Evolutionary conservation across 768 basidiomycete genomes (phyloP).

Genomic region (Lenzites betulinus): DNA sequence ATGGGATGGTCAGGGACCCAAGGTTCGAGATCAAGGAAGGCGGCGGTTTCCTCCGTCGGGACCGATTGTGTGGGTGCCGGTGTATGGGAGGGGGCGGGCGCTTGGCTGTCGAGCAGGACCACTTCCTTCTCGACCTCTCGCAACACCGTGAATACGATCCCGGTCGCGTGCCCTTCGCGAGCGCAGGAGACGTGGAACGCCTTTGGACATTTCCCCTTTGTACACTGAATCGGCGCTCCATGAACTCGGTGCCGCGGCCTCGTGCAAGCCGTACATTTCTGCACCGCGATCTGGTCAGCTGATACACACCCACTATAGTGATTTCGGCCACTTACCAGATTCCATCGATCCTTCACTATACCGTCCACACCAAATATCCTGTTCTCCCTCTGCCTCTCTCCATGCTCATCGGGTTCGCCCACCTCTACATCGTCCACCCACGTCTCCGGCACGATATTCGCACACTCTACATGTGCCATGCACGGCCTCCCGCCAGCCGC

Average conservation of each 20-base stretch:
- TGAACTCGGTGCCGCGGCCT: constrained; percentile 66
- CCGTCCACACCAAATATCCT: constrained; percentile 84
- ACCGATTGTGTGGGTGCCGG: neutral
- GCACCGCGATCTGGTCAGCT: neutral
- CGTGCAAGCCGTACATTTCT: constrained; percentile 93
- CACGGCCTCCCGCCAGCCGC: constrained; percentile 41
- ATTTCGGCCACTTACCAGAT: constrained; percentile 58
- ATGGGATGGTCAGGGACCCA: neutral
- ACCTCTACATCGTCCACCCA: constrained; percentile 78
- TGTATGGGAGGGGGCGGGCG: constrained; percentile 12
- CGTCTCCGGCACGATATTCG: constrained; percentile 83
- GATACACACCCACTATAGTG: neutral
- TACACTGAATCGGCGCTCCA: constrained; percentile 88
- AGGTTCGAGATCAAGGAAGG: neutral
- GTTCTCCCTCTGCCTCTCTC: constrained; percentile 41
- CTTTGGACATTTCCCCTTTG: constrained; percentile 90
- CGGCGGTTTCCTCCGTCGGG: neutral
- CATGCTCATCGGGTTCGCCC: constrained; percentile 32
- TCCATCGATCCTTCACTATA: constrained; percentile 93
- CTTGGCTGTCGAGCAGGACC: constrained; percentile 52
- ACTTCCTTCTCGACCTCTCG: constrained; percentile 82
- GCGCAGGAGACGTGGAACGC: constrained; percentile 96
- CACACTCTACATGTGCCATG: constrained; percentile 80
- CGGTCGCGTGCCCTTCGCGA: constrained; percentile 49
- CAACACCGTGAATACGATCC: constrained; percentile 62